Evolutionary conservation across 495 filamentous ascomycete species (phyloP), one percentile per base, ranked within the genome.

Genomic region (Aspergillus olivimuriae): DNA sequence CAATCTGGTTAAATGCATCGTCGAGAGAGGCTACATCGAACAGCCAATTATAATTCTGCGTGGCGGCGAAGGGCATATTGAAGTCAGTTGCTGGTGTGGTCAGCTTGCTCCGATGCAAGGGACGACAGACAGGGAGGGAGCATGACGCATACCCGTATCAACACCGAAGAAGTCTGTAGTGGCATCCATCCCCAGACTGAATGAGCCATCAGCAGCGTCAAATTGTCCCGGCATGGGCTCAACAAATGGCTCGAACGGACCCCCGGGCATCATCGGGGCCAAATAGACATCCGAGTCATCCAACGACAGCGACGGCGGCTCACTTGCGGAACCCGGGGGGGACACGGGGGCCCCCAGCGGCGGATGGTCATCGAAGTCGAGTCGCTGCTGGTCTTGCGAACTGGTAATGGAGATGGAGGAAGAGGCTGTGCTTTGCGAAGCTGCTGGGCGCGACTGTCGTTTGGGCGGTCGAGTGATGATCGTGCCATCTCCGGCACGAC

Each of bases 51-150:
- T 77, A 78, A 42, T 78, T 74, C 41, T 60, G 63, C 30, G 71
- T 68, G 4, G 74, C 74, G 4, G 73, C 77, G 50, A 77, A 81
- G 2, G 74, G 75, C 45, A 73, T 71, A 41, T 77, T 75, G 45
- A 80, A 80, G 12, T 73, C 75, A 44, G 63, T 75, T 10, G 71
- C 68, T 69, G 40, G 19, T 19, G 8, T 11, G 8, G 15, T 9
- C 4, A n/a, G n/a, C 0, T 15, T 17, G 36, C 28, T 32, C 39
- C 9, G 31, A 17, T 10, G 0, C 1, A 22, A 8, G 16, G 5
- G 1, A 18, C 4, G 18, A 22, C 12, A 1, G 14, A 33, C 10
- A 23, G 30, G n/a, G 8, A 39, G 20, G 5, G 1, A 20, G 8
- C 16, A 17, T 4, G 15, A 12, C 0, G 3, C 50, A 28, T 58